Conservation (phyloP, 1,139 yeast genomes). For the Yamadazyma friedrichii region DNA sequence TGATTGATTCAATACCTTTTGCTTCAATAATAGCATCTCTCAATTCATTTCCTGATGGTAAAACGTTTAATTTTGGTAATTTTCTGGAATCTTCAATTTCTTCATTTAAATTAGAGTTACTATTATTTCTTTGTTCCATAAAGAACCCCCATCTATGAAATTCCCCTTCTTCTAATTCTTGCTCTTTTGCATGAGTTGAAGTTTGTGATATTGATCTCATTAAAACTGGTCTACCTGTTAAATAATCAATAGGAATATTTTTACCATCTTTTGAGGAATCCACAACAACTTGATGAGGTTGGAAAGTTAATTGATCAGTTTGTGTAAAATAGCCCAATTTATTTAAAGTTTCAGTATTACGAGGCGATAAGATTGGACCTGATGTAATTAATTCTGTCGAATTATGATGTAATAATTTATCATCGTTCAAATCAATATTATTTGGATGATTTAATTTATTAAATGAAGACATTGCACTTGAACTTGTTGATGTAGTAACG, state of each 20-base stretch:
- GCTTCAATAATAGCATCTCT: constrained; percentile 77
- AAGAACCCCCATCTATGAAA: constrained; percentile 80
- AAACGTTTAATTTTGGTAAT: constrained; percentile 37
- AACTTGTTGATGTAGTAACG: neutral
- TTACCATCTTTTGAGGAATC: constrained; percentile 57
- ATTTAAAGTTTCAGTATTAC: constrained; percentile 23
- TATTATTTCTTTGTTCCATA: constrained; percentile 54
- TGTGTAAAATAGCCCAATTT: constrained; percentile 24
- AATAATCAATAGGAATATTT: constrained; percentile 58
- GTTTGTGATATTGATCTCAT: constrained; percentile 65
- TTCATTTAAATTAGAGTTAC: constrained; percentile 7
- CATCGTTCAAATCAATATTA: constrained; percentile 14
- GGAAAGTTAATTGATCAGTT: constrained; percentile 27
- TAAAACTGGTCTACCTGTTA: constrained; percentile 70
- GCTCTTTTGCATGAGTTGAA: constrained; percentile 65
- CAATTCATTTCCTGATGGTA: constrained; percentile 75
- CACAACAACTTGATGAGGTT: constrained; percentile 70
- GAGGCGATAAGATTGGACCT: constrained; percentile 56
- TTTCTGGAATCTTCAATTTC: constrained; percentile 16
- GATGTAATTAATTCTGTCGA: constrained; percentile 52
- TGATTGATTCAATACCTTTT: constrained; percentile 71
- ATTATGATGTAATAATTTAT: constrained; percentile 42
- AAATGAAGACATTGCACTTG: neutral
- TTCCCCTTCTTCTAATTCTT: constrained; percentile 91
- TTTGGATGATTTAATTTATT: constrained; percentile 9